Conservation (phyloP, 2,329 filamentous ascomycete genomes). For the Thelonectria olida region DNA sequence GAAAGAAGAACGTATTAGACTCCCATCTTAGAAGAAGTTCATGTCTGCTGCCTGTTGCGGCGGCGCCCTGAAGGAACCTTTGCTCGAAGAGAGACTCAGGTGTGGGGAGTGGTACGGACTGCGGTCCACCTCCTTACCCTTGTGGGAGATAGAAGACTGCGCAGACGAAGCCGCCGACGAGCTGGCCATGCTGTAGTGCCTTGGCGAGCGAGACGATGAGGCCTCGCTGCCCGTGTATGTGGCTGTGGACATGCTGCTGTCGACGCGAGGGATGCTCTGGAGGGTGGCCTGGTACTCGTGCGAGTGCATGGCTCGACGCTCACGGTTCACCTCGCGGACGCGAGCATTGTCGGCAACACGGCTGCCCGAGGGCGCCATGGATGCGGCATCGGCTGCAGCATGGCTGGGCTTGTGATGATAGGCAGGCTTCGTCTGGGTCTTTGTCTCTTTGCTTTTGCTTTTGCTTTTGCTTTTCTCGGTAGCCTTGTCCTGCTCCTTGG, state of each 20-base stretch:
- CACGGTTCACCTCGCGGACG: conserved; percentile 61
- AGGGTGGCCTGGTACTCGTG: conserved; percentile 50
- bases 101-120: conserved; percentile 43
- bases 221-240: conserved; percentile 55
- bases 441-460: background rate
- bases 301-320: conserved; percentile 52
- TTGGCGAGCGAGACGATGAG: conserved; percentile 23
- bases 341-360: conserved; percentile 55
- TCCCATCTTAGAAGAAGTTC: conserved; percentile 7
- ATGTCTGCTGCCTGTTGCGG: conserved; percentile 27
- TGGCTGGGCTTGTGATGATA: conserved; percentile 72
- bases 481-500: conserved; percentile 57
- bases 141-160: conserved; percentile 42
- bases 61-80: conserved; percentile 42
- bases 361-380: conserved; percentile 62
- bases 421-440: conserved; percentile 52
- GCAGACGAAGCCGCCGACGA: conserved; percentile 28
- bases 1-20: conserved; percentile 4
- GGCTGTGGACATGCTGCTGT: conserved; percentile 57
- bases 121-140: conserved; percentile 55
- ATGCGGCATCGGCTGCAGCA: conserved; percentile 66
- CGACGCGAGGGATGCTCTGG: conserved; percentile 53
- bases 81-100: conserved; percentile 50
- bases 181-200: conserved; percentile 13
- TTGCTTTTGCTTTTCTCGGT: background rate